phyloP scores from a whole-genome alignment of 306 rosid species.

The Astragalus membranaceus region DNA sequence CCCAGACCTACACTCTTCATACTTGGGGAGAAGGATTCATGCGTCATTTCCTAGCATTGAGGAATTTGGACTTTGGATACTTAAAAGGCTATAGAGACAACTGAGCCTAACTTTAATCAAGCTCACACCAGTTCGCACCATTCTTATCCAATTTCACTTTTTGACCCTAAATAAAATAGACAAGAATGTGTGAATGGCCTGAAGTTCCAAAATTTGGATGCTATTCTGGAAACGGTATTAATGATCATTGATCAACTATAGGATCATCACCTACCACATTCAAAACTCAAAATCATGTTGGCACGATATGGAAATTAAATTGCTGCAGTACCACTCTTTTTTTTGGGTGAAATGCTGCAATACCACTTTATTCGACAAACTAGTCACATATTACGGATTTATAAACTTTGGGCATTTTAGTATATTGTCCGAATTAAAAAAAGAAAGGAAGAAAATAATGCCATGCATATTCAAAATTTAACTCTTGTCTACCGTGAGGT shows the following conservation, averaged over 20 bases:
- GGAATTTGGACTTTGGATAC: slow-evolving; percentile 29
- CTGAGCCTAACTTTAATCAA: neutral
- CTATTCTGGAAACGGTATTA: neutral
- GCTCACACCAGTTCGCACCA: neutral
- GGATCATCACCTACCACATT: slow-evolving; percentile 7
- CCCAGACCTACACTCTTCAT: slow-evolving; percentile 34
- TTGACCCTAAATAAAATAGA: neutral
- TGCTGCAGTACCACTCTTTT: neutral
- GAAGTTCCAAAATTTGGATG: neutral
- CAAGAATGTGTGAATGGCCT: neutral
- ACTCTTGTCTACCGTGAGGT: neutral
- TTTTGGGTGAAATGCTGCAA: no score
- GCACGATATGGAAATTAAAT: neutral
- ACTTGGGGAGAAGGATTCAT: neutral
- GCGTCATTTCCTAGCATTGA: slow-evolving; percentile 8
- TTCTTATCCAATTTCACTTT: neutral
- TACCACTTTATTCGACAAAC: neutral
- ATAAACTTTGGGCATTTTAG: neutral
- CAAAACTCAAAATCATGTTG: neutral
- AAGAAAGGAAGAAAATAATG: neutral
- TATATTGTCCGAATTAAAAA: neutral
- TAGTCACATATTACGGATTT: neutral
- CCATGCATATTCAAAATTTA: neutral
- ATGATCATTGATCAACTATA: neutral
- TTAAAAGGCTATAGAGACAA: neutral